Base-by-base conservation (phyloP, 805 yeast genomes). In the Candida arabinofermentans region DNA sequence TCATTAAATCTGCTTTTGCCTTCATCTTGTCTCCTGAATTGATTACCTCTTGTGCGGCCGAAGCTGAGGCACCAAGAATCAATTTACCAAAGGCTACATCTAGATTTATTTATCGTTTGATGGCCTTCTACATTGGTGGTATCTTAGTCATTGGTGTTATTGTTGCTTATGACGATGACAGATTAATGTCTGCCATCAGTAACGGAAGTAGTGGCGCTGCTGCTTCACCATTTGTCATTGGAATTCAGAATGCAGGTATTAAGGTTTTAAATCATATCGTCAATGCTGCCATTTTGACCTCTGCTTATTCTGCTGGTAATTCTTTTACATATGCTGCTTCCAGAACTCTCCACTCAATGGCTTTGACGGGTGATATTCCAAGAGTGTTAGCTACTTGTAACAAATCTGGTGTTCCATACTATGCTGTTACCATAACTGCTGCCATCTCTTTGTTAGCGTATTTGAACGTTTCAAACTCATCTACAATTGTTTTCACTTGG, bases 211-310 rank as follows among this genome's bases (percentile, higher is more conserved):
- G 62, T 2, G 76, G 79, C 48, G 84, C 84, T 21, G 72, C 80
- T 24, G 80, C 82, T 14, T 78, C 83, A 24, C 85, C 86, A 3
- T 81, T 78, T 49, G 84, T 80, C 41, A 72, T 80, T 53, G 85
- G 83, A 36, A 79, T 75, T 53, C 73, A 72, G 62, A 74, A 70
- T 54, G 83, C 81, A 5, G 81, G 83, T 37, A 72, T 78, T 36
- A 69, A 65, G 19, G 81, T 74, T 6, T 65, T 79, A 48, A 75
- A 80, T 53, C 81, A 78, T 50, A 76, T 81, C 47, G 70, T 81
- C 53, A 81, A 81, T 53, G 86, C 75, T 9, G 75, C 72, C 40
- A 76, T 81, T 50, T 64, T 81, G 57, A 69, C 80, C 3, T 78
- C 84, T 34, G 84, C 83, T 10, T 66, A 68, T 27, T 72, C 78